Base-by-base conservation (phyloP, 1,139 yeast genomes). In the Candida labiduridarum region DNA sequence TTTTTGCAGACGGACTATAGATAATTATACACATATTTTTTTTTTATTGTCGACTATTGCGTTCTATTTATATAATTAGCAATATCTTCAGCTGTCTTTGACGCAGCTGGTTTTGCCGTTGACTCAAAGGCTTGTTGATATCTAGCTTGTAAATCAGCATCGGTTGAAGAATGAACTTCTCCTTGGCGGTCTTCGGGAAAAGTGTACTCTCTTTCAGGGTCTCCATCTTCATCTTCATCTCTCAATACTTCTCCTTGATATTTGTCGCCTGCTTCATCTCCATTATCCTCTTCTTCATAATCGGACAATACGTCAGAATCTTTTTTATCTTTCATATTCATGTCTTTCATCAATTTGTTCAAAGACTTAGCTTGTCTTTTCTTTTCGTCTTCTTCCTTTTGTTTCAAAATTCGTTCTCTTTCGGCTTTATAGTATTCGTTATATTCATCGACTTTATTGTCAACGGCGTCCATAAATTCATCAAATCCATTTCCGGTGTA, bases 401-500 rank as follows among this genome's bases (percentile, higher is more conserved):
- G 83, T 65, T 86, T 82, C 53, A 88, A 65, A 25, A 94, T 83
- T 59, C 89, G 76, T 51, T 94, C 97, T 60, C 97, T 81, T 69
- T 95, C 99, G 2, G 87, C 84, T 62, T 84, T 84, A 66, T 94
- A 95, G 62, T 76, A 92, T 52, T 84, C 83, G 54, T 91, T 84
- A 68, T 87, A 95, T 68, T 95, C 99, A 36, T 85, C 90, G 40
- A 87, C 92, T 68, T 95, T 95, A 56, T 82, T 80, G 59, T 89
- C 96, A 3, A 95, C 95, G 0, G 91, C 89, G 15, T 72, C 76
- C 65, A 92, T 66, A 63, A 95, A 94, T 34, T 90, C 97, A 63
- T 91, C 97, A 65, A 95, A 89, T 0, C 99, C 99, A 3, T 80
- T 86, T 14, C 99, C 99, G 0, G 98, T 92, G 62, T 84, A 87